Base-by-base conservation (phyloP, 163 green algal species). In the Botryococcus braunii region DNA sequence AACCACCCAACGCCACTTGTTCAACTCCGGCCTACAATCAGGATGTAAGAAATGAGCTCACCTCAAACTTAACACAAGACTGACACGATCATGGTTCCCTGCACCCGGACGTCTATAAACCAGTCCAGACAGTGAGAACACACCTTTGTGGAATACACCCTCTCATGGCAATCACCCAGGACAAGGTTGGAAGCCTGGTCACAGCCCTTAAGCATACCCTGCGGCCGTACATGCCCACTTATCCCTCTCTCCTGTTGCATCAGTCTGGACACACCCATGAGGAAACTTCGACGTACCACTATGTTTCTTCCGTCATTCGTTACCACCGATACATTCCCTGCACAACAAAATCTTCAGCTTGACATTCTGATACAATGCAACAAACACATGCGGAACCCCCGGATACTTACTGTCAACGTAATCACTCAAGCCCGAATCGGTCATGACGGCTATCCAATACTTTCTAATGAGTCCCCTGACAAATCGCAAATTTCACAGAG, bases 151-250 rank as follows among this genome's bases (percentile, higher is more conserved):
- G 83, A 93, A 70, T 91, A 97, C 5, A 98, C 88, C 0, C 92
- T 80, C 75, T 98, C 93, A 55, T 91, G 82, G 59, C 83, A 90
- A 52, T 98, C 87, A 43, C 95, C 86, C 38, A 98, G 63, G 17
- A 97, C 88, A 0, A 98, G 69, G 69, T 98, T 98, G 46, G 78
- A 95, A 4, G 81, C 77, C 69, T 98, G 93, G 67, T 98, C 93
- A 66, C 92, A 98, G 6, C 93, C 93, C 0, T 85, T 74, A 50
- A 98, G 74, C 0, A 83, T 76, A 32, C 93, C 92, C 85, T 91
- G 84, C 46, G 67, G 5, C 29, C 27, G 23, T 41, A n/a, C 29
- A 36, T 52, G 9, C 17, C 5, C 34, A n/a, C 60, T 36, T 1
- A 52, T 5, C 35, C 8, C 7, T 29, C 13, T 37, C 7, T 61